These are phyloP conservation scores for Orbilia oligospora DNA, from an alignment of 2,329 filamentous ascomycete genomes.

Conservation along the genomic window DNA sequence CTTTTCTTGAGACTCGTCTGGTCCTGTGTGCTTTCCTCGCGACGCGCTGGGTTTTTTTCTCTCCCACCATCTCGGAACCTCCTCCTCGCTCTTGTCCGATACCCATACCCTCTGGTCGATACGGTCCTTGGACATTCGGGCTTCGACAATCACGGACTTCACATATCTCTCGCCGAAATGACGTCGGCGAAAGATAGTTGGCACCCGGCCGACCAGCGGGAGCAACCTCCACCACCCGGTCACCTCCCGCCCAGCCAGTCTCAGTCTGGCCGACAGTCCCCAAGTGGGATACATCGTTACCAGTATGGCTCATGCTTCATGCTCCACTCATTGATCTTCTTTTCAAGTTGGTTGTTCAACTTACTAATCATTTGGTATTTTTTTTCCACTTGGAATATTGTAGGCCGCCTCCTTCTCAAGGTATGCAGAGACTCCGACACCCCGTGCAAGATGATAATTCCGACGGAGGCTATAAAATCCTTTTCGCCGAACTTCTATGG, in stretches of 20 bases:
- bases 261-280: constrained; percentile 55
- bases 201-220: constrained; percentile 59
- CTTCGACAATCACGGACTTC: constrained; percentile 18
- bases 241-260: constrained; percentile 46
- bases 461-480: constrained; percentile 10
- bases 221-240: constrained; percentile 50
- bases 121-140: constrained; percentile 2
- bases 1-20: constrained; percentile 18
- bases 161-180: constrained; percentile 36
- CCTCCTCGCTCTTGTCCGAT: constrained; percentile 12
- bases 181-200: constrained; percentile 58
- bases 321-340: background rate
- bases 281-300: constrained; percentile 52
- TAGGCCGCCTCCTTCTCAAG: constrained; percentile 55
- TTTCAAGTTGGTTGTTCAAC: background rate
- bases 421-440: constrained; percentile 26
- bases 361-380: constrained; percentile 24
- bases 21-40: constrained; percentile 46
- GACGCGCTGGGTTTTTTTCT: constrained; percentile 56
- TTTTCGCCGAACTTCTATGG: background rate
- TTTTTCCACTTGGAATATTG: background rate
- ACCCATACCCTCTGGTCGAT: constrained; percentile 4
- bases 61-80: constrained; percentile 27
- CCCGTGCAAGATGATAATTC: background rate
- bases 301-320: constrained; percentile 38